Evolutionary conservation across 768 basidiomycete species (phyloP).

Genomic region (Xerocomellus chrysenteron): DNA sequence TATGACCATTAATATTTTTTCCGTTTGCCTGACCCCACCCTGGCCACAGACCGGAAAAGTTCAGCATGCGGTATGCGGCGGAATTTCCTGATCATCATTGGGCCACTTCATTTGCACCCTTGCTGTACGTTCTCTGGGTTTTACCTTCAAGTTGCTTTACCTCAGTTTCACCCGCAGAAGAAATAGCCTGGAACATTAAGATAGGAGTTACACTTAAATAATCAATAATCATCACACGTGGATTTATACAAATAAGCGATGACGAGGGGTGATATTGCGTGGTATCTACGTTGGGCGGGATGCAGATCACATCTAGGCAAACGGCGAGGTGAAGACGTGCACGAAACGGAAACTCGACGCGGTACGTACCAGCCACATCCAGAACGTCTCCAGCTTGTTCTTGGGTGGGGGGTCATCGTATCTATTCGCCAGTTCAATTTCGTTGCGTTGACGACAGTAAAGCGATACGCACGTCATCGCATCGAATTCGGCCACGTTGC

Average conservation of each 20-base stretch:
- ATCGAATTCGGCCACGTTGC: slow-evolving; percentile 24
- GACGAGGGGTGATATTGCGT: neutral
- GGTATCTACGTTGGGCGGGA: neutral
- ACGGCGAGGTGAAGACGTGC: neutral
- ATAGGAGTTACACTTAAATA: neutral
- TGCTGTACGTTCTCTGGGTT: no score
- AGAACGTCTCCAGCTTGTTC: slow-evolving; percentile 24
- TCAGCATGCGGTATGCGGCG: no score
- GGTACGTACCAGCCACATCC: slow-evolving; percentile 26
- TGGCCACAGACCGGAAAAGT: no score
- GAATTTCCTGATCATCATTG: no score
- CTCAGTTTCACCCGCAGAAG: no score
- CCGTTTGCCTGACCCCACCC: no score
- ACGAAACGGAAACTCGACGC: neutral
- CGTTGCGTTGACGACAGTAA: no score
- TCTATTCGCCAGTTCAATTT: neutral
- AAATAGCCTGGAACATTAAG: neutral
- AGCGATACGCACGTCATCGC: slow-evolving; percentile 21
- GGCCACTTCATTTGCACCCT: no score
- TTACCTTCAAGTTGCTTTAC: no score
- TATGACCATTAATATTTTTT: no score
- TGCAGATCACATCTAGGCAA: slow-evolving; percentile 4
- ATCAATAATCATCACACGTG: neutral
- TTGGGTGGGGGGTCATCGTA: slow-evolving; percentile 24
- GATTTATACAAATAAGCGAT: neutral